A percentile compares a stretch with the other conserved stretches of the same genome.
phyloP scores from a whole-genome alignment of 2,329 filamentous ascomycete species.

The Beauveria caledonica region DNA sequence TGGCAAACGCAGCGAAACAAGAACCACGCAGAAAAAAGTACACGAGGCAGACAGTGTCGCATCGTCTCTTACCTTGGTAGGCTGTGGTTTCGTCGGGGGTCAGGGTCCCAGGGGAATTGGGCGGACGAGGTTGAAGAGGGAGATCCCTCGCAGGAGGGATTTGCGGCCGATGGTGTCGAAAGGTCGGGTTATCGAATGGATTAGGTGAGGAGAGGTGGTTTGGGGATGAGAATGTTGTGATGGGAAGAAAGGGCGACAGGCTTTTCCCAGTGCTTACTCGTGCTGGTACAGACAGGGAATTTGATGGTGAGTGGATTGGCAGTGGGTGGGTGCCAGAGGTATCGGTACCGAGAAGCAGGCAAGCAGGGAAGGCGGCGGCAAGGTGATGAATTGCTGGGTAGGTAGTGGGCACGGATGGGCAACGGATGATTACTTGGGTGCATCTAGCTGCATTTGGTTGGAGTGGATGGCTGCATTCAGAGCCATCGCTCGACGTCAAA shows the following conservation, averaged over 20 bases:
- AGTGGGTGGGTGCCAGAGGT: too few species aligned
- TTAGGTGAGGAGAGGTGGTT: neutral
- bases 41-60: conserved; percentile 2
- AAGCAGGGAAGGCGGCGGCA: too few species aligned
- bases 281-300: too few species aligned
- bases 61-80: neutral
- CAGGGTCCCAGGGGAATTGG: neutral
- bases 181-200: neutral
- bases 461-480: neutral
- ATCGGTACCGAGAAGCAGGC: too few species aligned
- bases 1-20: neutral
- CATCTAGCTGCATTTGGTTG: neutral
- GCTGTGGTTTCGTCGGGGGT: neutral
- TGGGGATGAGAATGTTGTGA: neutral
- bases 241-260: too few species aligned
- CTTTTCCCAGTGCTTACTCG: too few species aligned
- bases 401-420: neutral
- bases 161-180: neutral
- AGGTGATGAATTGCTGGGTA: too few species aligned
- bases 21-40: neutral
- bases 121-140: neutral
- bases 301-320: too few species aligned
- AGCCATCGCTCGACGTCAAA: too few species aligned
- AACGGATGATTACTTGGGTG: neutral
- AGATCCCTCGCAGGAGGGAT: neutral